These are phyloP conservation scores for Xylaria longipes DNA, from an alignment of 495 filamentous ascomycete species.

Conservation along the genomic window DNA sequence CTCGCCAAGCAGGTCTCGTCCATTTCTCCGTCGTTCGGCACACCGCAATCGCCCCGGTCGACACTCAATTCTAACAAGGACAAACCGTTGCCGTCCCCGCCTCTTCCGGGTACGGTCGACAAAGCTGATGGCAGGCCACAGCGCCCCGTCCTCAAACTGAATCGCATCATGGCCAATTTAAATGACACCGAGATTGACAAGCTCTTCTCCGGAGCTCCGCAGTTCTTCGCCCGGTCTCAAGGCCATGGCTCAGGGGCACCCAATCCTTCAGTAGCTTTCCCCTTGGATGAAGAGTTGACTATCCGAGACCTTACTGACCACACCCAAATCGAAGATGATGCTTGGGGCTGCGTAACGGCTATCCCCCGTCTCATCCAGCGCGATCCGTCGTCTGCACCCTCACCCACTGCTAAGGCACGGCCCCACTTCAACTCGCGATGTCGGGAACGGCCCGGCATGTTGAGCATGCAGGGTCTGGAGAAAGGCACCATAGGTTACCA, in stretches of 20 bases:
- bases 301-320: slow-evolving; percentile 71
- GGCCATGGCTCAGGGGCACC: slow-evolving; percentile 59
- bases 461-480: slow-evolving; percentile 74
- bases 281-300: slow-evolving; percentile 68
- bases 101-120: slow-evolving; percentile 52
- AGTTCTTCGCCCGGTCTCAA: slow-evolving; percentile 68
- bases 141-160: slow-evolving; percentile 52
- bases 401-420: slow-evolving; percentile 47
- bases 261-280: slow-evolving; percentile 71
- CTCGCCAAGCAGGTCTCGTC: slow-evolving; percentile 31
- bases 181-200: slow-evolving; percentile 67
- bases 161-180: slow-evolving; percentile 63
- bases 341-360: slow-evolving; percentile 59
- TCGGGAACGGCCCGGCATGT: slow-evolving; percentile 74
- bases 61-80: slow-evolving; percentile 49
- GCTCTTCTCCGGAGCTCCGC: slow-evolving; percentile 78
- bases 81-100: slow-evolving; percentile 60
- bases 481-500: slow-evolving; percentile 77
- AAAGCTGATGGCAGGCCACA: slow-evolving; percentile 45
- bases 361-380: slow-evolving; percentile 57
- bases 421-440: slow-evolving; percentile 64
- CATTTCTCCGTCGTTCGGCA: slow-evolving; percentile 33
- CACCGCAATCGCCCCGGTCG: slow-evolving; percentile 46
- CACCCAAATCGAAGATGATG: slow-evolving; percentile 59
- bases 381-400: slow-evolving; percentile 47